Evolutionary conservation across 2,329 filamentous ascomycete species (phyloP).

Genomic region (Trichoderma hamatum): DNA sequence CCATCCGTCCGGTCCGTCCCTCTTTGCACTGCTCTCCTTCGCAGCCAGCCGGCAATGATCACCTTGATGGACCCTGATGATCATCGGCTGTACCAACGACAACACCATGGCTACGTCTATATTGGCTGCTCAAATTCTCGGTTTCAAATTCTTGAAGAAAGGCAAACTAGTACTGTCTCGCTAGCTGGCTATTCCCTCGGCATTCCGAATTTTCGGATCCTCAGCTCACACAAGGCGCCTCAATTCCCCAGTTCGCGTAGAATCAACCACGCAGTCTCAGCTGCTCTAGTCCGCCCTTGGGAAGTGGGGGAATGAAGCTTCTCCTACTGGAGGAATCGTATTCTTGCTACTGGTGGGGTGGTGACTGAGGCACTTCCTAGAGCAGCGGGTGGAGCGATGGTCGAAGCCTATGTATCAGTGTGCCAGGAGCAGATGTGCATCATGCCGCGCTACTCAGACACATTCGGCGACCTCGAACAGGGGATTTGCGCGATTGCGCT

Average conservation of each 20-base stretch:
- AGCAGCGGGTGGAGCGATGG: background rate
- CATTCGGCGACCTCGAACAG: constrained; percentile 22
- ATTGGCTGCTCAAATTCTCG: background rate
- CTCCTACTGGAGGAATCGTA: background rate
- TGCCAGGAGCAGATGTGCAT: background rate
- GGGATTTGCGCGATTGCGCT: background rate
- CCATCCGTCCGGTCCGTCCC: constrained; percentile 19
- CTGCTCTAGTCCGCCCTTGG: background rate
- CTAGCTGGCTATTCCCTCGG: background rate
- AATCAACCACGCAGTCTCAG: constrained; percentile 5
- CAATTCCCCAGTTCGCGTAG: background rate
- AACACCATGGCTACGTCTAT: background rate
- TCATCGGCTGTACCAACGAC: background rate
- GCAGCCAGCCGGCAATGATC: background rate
- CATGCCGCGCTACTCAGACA: background rate
- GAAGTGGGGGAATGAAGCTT: background rate
- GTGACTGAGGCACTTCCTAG: background rate
- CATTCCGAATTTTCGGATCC: background rate
- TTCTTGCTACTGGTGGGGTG: background rate
- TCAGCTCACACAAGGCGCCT: background rate
- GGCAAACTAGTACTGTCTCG: background rate
- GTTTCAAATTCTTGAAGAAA: background rate
- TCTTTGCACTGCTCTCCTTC: background rate
- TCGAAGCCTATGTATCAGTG: background rate
- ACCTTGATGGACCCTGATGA: background rate